Percentiles rank a stretch among this genome's conserved stretches.
These are phyloP conservation scores for Domatiomyces catenatus DNA, from an alignment of 2,329 filamentous ascomycete genomes.

Conservation along the genomic window DNA sequence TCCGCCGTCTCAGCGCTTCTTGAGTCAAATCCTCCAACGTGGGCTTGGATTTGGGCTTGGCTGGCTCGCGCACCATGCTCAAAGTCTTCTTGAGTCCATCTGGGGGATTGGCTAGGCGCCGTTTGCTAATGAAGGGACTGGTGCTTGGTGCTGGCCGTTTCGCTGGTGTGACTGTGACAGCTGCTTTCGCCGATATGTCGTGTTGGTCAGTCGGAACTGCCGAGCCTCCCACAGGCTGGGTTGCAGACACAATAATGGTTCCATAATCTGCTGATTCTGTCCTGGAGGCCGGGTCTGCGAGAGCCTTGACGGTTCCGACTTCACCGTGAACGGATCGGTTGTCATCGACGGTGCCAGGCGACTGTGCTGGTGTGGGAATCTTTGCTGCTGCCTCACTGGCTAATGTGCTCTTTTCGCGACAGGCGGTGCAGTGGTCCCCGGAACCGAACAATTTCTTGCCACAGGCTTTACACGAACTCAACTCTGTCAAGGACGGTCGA, in stretches of 20 bases:
- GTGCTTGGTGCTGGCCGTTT: background rate
- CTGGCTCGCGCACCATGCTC: background rate
- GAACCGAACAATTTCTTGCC: background rate
- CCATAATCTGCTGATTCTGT: background rate
- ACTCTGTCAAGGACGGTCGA: background rate
- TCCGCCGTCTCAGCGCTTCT: background rate
- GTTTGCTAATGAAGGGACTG: background rate
- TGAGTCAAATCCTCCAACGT: conserved; percentile 4
- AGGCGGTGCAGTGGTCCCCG: background rate
- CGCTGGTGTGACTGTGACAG: background rate
- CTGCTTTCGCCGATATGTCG: background rate
- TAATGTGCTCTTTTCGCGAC: background rate
- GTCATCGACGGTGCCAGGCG: background rate
- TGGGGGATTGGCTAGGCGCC: background rate
- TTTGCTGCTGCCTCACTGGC: background rate
- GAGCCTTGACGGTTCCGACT: background rate
- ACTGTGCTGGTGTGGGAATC: background rate
- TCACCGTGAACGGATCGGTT: background rate
- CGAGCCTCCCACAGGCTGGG: background rate
- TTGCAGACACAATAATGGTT: background rate
- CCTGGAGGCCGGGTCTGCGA: background rate
- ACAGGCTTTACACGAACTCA: background rate
- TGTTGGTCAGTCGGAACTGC: background rate
- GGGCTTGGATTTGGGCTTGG: background rate
- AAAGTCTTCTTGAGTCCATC: background rate